Evolutionary conservation across 441 rosid genomes (phyloP), one percentile per base, ranked within the genome.

Genomic region (Erodium moschatum): DNA sequence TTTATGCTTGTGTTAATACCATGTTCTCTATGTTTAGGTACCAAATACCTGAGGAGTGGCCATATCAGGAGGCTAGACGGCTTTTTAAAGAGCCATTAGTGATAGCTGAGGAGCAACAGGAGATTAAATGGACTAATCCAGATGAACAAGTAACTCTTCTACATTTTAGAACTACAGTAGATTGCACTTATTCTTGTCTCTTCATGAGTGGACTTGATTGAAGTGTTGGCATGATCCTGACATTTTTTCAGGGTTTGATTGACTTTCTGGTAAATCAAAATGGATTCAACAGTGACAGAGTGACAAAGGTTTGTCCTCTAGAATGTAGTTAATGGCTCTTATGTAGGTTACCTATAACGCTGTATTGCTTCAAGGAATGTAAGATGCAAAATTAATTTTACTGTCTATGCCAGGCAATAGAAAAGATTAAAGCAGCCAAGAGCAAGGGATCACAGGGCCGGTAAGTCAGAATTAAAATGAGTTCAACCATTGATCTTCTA

Each of bases 371-470:
- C 40, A 46, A 5, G 46, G 50, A 46, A 42, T 63, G 11, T 44
- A 67, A 56, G 58, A n/a, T 46, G 72, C 5, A 73, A 5, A 62
- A 42, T 64, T 29, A 16, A 21, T 66, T 70, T 66, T 38, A 19
- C 73, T 62, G 11, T 56, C 52, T 71, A 50, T 72, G 48, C 48
- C 79, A 94, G 98, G 98, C 94, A 3, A 76, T 88, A 70, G 98
- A 94, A 81, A 94, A 94, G 77, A 88, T 94, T 50, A 94, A 91
- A 80, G 80, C 86, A 15, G 97, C 98, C 19, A 94, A 91, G 87
- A 89, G 89, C 81, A 94, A 89, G 85, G 86, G 90, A 69, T 79
- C 96, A 15, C 97, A 94, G 84, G 99, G 96, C 71, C 85, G 96
- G 98, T 94, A 74, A 77, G 88, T 69, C 70, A 42, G 70, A 69